Conservation (phyloP, 2,329 filamentous ascomycete species). For the Drechmeria coniospora region DNA sequence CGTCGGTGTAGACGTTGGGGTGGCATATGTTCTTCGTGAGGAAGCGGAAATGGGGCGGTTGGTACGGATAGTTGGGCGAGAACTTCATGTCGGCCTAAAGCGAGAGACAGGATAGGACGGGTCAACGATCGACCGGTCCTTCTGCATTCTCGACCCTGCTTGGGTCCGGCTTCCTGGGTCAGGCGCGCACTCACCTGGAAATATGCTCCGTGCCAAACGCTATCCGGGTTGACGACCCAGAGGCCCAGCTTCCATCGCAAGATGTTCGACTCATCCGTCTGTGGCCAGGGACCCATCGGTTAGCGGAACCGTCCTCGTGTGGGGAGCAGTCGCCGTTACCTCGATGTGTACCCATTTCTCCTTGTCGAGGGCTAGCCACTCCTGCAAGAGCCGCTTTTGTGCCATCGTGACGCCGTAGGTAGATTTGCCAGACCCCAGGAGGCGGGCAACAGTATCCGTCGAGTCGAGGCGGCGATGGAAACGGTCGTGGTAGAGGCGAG, state of each 20-base stretch:
- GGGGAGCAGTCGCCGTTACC: constrained; percentile 28
- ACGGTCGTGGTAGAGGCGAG: no score
- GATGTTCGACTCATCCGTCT: constrained; percentile 70
- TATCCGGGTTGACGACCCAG: constrained; percentile 86
- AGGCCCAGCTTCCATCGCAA: constrained; percentile 78
- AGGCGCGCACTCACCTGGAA: constrained; percentile 54
- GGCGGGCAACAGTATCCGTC: no score
- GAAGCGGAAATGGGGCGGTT: constrained; percentile 82
- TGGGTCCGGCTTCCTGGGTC: no score
- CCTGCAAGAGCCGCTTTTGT: constrained; percentile 73
- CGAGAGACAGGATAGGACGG: not conserved
- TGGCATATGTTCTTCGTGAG: constrained; percentile 60
- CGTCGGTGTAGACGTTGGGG: constrained; percentile 86
- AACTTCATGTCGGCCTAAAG: constrained; percentile 68
- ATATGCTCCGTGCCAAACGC: constrained; percentile 83
- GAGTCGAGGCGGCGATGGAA: no score
- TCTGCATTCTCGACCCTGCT: no score
- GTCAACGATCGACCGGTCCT: not conserved
- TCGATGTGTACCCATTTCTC: constrained; percentile 93
- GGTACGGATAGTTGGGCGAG: constrained; percentile 75
- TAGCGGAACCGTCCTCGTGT: not conserved
- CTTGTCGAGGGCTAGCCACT: constrained; percentile 66
- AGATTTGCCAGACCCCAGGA: not conserved
- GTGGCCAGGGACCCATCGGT: constrained; percentile 4
- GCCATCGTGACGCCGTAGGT: constrained; percentile 22